Evolutionary conservation across 306 rosid species (phyloP), one percentile per base, ranked within the genome.

Genomic region (Herpetospermum pedunculosum): DNA sequence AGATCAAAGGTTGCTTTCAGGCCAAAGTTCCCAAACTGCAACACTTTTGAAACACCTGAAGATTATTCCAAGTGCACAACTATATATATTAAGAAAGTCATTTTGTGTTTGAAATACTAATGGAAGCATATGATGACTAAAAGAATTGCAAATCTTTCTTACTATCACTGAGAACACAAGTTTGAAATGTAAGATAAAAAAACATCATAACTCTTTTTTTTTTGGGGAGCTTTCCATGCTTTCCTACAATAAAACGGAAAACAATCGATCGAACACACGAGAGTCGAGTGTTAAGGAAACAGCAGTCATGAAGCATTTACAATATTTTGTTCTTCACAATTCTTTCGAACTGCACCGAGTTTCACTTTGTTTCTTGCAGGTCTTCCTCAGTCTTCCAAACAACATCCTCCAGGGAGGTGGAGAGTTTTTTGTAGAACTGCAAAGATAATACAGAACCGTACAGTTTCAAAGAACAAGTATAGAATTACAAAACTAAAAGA

Each of bases 341-440:
- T n/a, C n/a, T n/a, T n/a, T 41, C 7, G 52, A 25, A 6, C 32
- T 25, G 52, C 34, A 0, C 26, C 54, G 12, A 67, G 53, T 58
- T 68, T 87, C 78, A 86, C 54, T 89, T 82, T 34, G 38, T 67
- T 80, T 79, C 83, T 76, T 74, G 81, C 89, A 85, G 73, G 74
- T 93, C 98, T 58, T 94, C 98, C 73, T 91, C 98, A 15, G 90
- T 87, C 85, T 88, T 91, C 98, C 98, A 94, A 62, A 94, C 98
- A 53, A 94, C 96, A 67, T 91, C 96, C 1, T 94, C 92, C 77
- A 94, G 82, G 72, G 82, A 65, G 34, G 87, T 89, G 67, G 98
- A 91, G 35, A 94, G 96, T 65, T 72, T 94, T 63, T 91, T 94
- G 85, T 91, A 94, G 85, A 94, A 91, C 98, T 94, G 91, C 86